Conservation (phyloP, 495 filamentous ascomycete genomes). For the Achaetomiella virescens region DNA sequence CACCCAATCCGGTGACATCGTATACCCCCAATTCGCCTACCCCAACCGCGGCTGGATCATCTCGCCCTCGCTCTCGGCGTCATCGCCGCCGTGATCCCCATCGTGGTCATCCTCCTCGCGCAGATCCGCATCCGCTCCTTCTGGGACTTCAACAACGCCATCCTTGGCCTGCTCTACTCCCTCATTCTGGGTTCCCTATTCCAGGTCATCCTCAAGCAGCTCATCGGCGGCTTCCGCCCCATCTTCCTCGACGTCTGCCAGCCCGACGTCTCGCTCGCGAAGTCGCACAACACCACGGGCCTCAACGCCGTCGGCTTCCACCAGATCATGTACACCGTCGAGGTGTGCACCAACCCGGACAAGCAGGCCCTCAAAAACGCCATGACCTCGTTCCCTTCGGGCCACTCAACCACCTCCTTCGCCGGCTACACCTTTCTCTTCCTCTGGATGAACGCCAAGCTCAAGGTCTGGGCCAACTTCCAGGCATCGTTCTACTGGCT, state of each 20-base stretch:
- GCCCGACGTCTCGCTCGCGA: constrained; percentile 39
- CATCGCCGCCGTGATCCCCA: constrained; percentile 49
- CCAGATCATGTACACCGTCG: constrained; percentile 43
- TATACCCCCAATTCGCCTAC: constrained; percentile 57
- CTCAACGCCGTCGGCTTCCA: constrained; percentile 41
- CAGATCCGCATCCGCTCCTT: constrained; percentile 58
- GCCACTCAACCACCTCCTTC: constrained; percentile 54
- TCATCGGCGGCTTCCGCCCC: constrained; percentile 35
- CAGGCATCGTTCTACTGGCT: constrained; percentile 46
- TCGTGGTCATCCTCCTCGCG: constrained; percentile 49
- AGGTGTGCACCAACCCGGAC: constrained; percentile 44
- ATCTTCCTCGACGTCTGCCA: constrained; percentile 54
- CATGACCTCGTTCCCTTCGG: constrained; percentile 47
- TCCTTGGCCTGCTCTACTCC: constrained; percentile 54
- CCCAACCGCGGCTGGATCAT: constrained; percentile 57
- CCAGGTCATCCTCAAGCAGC: constrained; percentile 39
- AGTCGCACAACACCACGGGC: constrained; percentile 22
- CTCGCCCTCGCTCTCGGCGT: constrained; percentile 55
- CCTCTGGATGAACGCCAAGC: constrained; percentile 61
- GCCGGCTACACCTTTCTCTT: constrained; percentile 51
- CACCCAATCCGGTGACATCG: constrained; percentile 52
- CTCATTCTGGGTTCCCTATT: constrained; percentile 53
- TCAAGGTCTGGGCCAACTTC: constrained; percentile 55
- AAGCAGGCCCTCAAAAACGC: constrained; percentile 46
- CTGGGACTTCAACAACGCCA: constrained; percentile 61